Evolutionary conservation across 345 rosid genomes (phyloP).

Genomic region (Camelina sativa): DNA sequence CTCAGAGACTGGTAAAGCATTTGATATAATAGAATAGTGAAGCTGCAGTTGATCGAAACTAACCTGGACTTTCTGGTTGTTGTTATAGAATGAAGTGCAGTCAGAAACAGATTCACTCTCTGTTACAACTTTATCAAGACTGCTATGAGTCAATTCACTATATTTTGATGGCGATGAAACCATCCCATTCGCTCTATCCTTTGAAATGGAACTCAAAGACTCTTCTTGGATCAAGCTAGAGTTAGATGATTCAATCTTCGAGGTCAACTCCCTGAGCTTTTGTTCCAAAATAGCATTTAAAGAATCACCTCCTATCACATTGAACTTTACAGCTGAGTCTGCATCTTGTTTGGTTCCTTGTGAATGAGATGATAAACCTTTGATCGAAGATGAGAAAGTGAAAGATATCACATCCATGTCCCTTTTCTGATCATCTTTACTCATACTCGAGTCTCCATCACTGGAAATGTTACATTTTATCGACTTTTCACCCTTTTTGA

Average conservation of each 20-base stretch:
- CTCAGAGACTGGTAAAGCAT: slow-evolving; percentile 13
- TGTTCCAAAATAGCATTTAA: slow-evolving; percentile 82
- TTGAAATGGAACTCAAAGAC: slow-evolving; percentile 47
- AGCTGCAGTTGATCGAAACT: slow-evolving; percentile 36
- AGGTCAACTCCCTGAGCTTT: slow-evolving; percentile 76
- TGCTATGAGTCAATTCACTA: slow-evolving; percentile 43
- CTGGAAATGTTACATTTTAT: slow-evolving; percentile 50
- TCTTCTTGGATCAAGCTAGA: slow-evolving; percentile 56
- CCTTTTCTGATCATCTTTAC: slow-evolving; percentile 48
- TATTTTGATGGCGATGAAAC: slow-evolving; percentile 31
- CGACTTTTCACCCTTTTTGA: slow-evolving; percentile 52
- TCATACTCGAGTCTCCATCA: slow-evolving; percentile 48
- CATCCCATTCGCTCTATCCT: slow-evolving; percentile 38
- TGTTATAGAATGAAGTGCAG: slow-evolving; percentile 47
- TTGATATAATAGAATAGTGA: neutral
- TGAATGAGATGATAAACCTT: slow-evolving; percentile 43
- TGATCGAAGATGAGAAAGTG: slow-evolving; percentile 84
- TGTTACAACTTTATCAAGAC: slow-evolving; percentile 41
- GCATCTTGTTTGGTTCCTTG: slow-evolving; percentile 44
- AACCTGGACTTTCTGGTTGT: slow-evolving; percentile 65
- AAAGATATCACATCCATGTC: slow-evolving; percentile 86
- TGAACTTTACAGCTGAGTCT: slow-evolving; percentile 59
- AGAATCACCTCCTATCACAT: slow-evolving; percentile 80
- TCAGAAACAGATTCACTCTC: slow-evolving; percentile 48
- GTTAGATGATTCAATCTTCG: slow-evolving; percentile 58